Base-by-base conservation (phyloP, 805 yeast genomes). In the Pichia membranifaciens region DNA sequence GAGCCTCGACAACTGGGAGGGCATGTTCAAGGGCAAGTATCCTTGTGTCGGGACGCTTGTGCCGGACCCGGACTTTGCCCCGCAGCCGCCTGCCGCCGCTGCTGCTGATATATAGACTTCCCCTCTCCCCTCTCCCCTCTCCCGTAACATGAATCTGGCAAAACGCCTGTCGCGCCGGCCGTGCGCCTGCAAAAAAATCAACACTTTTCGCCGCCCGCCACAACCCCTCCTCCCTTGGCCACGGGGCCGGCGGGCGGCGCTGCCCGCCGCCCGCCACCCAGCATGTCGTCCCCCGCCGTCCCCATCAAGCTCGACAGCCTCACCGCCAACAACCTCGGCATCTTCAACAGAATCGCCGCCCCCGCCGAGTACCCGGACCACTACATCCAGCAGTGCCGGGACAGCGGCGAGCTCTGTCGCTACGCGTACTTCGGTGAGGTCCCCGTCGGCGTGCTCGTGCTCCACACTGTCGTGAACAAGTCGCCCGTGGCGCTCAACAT, bases 1-100 rank as follows among this genome's bases (percentile, higher is more conserved):
- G 47, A 74, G 91, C 4, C 70, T 95, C 56, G 77, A 84, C 52
- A 85, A 83, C 40, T 93, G 99, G 99, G 87, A 79, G 52, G 78
- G 75, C 35, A 88, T 84, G 65, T 91, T 93, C 60, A 80, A 73
- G 44, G 78, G 76, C 56, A 93, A 93, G 70, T 93, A 93, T 61
- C 81, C 85, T 2, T 71, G 79, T 20, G 85, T 89, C 35, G 99
- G 99, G 1, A 74, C 76, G 29, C 71, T 89, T 41, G 76, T 78
- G 8, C 66, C 74, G 9, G 78, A 68, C 39, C 52, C 52, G 4
- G 31, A 45, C n/a, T 41, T 45, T 35, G 29, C 10, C 29, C n/a
- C n/a, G n/a, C n/a, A n/a, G n/a, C n/a, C n/a, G n/a, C n/a, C n/a
- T n/a, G n/a, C n/a, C n/a, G n/a, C n/a, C n/a, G n/a, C n/a, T n/a